Evolutionary conservation across 169 alveolate species (phyloP), one percentile per base, ranked within the genome.

Genomic region (Toxoplasma gondii): DNA sequence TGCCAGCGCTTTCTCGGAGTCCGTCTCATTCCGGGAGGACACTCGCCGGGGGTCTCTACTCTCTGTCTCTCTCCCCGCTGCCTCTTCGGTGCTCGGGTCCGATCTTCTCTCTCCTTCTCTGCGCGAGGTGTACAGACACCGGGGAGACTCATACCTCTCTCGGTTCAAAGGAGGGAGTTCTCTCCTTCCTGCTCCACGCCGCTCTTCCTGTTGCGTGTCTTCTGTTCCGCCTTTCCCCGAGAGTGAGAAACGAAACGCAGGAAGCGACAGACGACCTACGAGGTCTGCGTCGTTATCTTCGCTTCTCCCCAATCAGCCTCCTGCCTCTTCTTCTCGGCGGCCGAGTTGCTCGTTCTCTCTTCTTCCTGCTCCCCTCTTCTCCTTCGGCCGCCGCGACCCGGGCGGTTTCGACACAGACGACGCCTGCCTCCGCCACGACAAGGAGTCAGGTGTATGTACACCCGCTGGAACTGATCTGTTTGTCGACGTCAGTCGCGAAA

Each of bases 401-500:
- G 34, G 74, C n/a, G n/a, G n/a, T n/a, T n/a, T n/a, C n/a, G n/a
- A n/a, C n/a, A n/a, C n/a, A n/a, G n/a, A n/a, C 9, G 34, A 64
- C 74, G 74, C 58, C 58, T 49, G 58, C 12, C 12, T 12, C n/a
- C 74, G 9, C 9, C 74, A 16, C 74, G 74, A 64, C 74, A 22
- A 64, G 29, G 74, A 64, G 4, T 1, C 34, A 16, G 74, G 74
- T 64, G 74, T 22, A 4, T 16, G 7, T 27, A 64, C 74, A 4
- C n/a, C 74, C 22, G 74, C 34, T 2, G 34, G 43, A 17, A 16
- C 39, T 10, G 86, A 78, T 4, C 44, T 78, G 27, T 78, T 36
- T n/a, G 86, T 78, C 29, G 86, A 78, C n/a, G 49, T 78, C 39
- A 78, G 86, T n/a, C 86, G 86, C 12, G 86, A 78, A n/a, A n/a